These are phyloP conservation scores for Pseudogymnoascus sp. DNA, from an alignment of 2,329 filamentous ascomycete genomes.

Conservation along the genomic window DNA sequence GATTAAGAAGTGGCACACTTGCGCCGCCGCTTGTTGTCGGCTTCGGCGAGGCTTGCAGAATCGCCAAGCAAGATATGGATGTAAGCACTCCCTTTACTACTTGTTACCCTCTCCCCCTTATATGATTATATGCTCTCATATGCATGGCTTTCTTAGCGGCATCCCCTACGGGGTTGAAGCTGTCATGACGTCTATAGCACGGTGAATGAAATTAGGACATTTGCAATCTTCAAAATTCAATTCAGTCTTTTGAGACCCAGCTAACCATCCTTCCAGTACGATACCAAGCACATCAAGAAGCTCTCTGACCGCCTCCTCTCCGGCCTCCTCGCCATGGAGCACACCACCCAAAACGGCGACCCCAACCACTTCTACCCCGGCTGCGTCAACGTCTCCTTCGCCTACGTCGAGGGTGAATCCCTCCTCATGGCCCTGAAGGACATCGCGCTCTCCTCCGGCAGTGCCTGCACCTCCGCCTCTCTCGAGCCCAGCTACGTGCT, in stretches of 20 bases:
- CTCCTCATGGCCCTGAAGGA: slow-evolving; percentile 98
- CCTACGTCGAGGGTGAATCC: slow-evolving; percentile 96
- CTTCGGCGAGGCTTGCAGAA: slow-evolving; percentile 90
- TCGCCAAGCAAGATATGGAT: slow-evolving; percentile 81
- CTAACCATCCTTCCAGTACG: slow-evolving; percentile 57
- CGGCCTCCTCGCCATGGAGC: slow-evolving; percentile 80
- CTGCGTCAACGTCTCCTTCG: slow-evolving; percentile 97
- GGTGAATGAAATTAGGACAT: slow-evolving; percentile 46
- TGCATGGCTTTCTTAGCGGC: slow-evolving; percentile 86
- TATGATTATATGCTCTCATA: slow-evolving; percentile 80
- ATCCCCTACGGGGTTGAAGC: slow-evolving; percentile 31
- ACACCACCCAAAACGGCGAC: slow-evolving; percentile 86
- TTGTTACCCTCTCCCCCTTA: slow-evolving; percentile 18
- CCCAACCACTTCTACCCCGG: slow-evolving; percentile 80
- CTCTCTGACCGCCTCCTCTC: slow-evolving; percentile 78
- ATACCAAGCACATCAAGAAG: slow-evolving; percentile 71
- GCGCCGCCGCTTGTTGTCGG: slow-evolving; percentile 83
- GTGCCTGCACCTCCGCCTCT: slow-evolving; percentile 93
- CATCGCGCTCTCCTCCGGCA: slow-evolving; percentile 92
- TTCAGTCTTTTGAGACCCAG: slow-evolving; percentile 22
- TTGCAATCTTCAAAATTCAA: not conserved
- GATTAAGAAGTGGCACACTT: slow-evolving; percentile 86
- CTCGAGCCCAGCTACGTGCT: slow-evolving; percentile 95
- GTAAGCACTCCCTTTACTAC: slow-evolving; percentile 49
- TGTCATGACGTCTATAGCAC: slow-evolving; percentile 46